Evolutionary conservation across 257 asterid genomes (phyloP), one percentile per base, ranked within the genome.

Genomic region (Craterostigma plantagineum): DNA sequence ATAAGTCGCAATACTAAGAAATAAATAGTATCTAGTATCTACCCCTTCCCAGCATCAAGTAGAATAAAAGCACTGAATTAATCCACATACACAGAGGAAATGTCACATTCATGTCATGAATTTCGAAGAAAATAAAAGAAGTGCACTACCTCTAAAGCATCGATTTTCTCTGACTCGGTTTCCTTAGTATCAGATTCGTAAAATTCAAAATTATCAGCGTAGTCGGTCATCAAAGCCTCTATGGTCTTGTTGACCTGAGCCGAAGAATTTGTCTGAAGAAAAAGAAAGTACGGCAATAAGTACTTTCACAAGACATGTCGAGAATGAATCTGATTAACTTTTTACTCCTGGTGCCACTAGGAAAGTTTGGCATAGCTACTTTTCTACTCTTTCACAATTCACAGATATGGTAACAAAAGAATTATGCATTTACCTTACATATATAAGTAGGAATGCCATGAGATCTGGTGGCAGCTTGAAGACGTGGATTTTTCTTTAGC

Each of bases 381-480:
- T 36, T 12, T 12, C 40, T 36, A 1, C 4, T 1, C 3, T 36
- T 36, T 9, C 11, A 36, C 3, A 9, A 12, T 36, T 16, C 10
- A 18, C 8, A 43, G 23, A 15, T 10, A 23, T 36, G n/a, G 40
- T 9, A 36, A 2, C 8, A 36, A 36, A 3, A 2, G 3, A 1
- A 2, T 16, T 9, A 18, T 1, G 16, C 11, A 15, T 10, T 6
- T 15, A 72, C 98, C 92, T 87, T 87, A 38, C 74, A 51, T 18
- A 70, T 54, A 70, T 79, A 87, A 58, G 69, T 68, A 54, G 95
- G 98, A 72, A 82, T 73, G 56, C 91, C 83, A 23, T 60, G 91
- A 50, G 98, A 67, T 65, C 63, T 79, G 38, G 95, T 90, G 17
- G 93, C 98, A 43, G 90, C 84, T 78, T 87, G 98, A 63, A 87